These are phyloP conservation scores for Fraxinus greggii DNA, from an alignment of 305 asterid genomes.

Conservation along the genomic window DNA sequence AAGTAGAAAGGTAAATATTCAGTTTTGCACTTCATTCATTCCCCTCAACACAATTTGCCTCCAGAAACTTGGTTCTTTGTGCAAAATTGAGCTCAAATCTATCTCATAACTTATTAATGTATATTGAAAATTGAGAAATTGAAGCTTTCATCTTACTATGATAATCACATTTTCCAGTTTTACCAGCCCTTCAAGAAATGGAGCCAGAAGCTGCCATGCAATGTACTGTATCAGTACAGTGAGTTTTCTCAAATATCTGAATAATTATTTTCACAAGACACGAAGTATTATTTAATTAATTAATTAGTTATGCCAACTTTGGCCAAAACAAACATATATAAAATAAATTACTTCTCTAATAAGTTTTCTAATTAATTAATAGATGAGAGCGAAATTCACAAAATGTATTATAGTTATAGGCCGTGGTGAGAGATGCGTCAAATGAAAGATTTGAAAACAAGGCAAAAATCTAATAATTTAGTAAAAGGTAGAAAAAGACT, in stretches of 20 bases:
- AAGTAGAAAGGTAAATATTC: background rate
- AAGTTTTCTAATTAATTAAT: background rate
- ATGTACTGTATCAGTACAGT: conserved; percentile 3
- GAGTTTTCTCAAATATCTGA: conserved; percentile 17
- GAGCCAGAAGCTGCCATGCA: background rate
- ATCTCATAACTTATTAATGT: background rate
- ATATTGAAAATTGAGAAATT: background rate
- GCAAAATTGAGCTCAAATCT: background rate
- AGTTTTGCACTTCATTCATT: background rate
- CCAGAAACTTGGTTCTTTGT: background rate
- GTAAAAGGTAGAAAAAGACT: background rate
- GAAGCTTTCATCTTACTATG: background rate
- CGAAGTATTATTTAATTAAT: conserved; percentile 13
- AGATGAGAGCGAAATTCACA: background rate
- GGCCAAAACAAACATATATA: background rate
- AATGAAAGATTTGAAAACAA: background rate
- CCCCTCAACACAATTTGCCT: background rate
- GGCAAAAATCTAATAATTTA: background rate
- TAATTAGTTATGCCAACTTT: background rate
- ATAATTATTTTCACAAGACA: conserved; percentile 32
- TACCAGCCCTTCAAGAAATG: conserved; percentile 16
- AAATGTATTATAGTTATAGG: background rate
- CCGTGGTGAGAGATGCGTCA: background rate
- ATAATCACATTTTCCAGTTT: background rate
- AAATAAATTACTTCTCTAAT: background rate